Conservation (phyloP, 805 yeast species). For the Candida coleopterorum region DNA sequence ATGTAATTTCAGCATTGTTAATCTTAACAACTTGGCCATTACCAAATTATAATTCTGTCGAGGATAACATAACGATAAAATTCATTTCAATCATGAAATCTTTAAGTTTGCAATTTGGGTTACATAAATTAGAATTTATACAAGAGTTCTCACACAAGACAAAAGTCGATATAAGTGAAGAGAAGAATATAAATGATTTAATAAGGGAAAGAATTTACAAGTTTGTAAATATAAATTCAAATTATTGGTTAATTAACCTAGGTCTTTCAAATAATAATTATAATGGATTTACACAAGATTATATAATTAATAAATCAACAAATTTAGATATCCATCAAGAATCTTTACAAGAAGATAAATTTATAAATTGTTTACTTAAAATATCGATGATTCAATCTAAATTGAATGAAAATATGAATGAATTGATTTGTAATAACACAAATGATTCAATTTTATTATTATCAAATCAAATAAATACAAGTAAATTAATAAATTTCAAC, state of each 20-base stretch:
- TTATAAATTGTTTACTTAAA: conserved; percentile 22
- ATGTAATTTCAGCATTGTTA: conserved; percentile 32
- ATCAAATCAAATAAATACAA: conserved; percentile 15
- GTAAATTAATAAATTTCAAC: conserved; percentile 33
- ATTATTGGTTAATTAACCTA: conserved; percentile 38
- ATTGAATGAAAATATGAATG: conserved; percentile 35
- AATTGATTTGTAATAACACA: conserved; percentile 18
- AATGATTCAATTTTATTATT: conserved; percentile 9
- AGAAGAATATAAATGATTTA: conserved; percentile 28
- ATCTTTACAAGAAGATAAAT: conserved; percentile 12
- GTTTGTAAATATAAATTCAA: conserved; percentile 37
- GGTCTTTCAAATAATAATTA: conserved; percentile 31
- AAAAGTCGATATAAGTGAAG: conserved; percentile 18
- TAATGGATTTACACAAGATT: conserved; percentile 32
- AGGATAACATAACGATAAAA: conserved; percentile 31
- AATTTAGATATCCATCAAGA: conserved; percentile 16
- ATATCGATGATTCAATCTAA: conserved; percentile 36
- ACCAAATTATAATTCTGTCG: conserved; percentile 22
- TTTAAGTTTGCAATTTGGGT: conserved; percentile 38
- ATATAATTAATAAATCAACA: conserved; percentile 30
- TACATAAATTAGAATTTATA: conserved; percentile 38
- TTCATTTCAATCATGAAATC: conserved; percentile 35
- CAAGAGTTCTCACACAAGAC: conserved; percentile 38
- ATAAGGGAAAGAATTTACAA: conserved; percentile 40
- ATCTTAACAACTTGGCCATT: conserved; percentile 44